phyloP scores from a whole-genome alignment of 2,329 filamentous ascomycete species.

The Calcarisporium arbuscula region DNA sequence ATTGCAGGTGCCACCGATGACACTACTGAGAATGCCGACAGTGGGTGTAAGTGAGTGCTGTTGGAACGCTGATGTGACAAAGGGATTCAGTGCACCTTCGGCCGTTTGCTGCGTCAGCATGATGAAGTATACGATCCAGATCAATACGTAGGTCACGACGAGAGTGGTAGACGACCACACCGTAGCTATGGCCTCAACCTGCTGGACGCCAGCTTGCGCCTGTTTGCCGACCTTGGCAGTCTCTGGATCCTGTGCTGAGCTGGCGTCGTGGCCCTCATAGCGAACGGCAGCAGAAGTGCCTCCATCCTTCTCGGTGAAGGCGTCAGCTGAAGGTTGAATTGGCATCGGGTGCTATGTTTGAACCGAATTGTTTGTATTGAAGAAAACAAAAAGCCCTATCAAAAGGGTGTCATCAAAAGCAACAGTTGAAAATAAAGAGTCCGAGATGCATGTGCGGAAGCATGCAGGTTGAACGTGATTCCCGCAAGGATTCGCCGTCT shows the following conservation, averaged over 20 bases:
- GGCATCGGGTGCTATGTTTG: too few species aligned
- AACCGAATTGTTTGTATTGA: too few species aligned
- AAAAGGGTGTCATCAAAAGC: too few species aligned
- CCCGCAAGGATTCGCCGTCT: too few species aligned
- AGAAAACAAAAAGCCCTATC: too few species aligned
- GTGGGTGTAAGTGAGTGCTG: constrained; percentile 43
- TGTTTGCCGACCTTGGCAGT: not conserved
- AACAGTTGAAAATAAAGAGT: too few species aligned
- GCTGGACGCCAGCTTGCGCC: constrained; percentile 28
- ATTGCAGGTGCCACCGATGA: constrained; percentile 50
- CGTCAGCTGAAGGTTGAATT: too few species aligned
- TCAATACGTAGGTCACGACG: not conserved
- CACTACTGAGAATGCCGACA: constrained; percentile 40
- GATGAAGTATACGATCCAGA: constrained; percentile 4
- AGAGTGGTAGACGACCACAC: constrained; percentile 24
- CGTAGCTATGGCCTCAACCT: constrained; percentile 30
- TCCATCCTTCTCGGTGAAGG: too few species aligned
- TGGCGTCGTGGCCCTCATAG: too few species aligned
- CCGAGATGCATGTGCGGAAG: too few species aligned
- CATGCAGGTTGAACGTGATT: too few species aligned
- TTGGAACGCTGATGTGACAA: constrained; percentile 37
- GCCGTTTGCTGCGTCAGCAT: not conserved
- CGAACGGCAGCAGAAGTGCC: too few species aligned
- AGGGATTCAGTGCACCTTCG: constrained; percentile 25
- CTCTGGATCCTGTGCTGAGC: not conserved